These are phyloP conservation scores for Erythrophleum ivorense DNA, from an alignment of 331 rosid genomes.

Conservation along the genomic window DNA sequence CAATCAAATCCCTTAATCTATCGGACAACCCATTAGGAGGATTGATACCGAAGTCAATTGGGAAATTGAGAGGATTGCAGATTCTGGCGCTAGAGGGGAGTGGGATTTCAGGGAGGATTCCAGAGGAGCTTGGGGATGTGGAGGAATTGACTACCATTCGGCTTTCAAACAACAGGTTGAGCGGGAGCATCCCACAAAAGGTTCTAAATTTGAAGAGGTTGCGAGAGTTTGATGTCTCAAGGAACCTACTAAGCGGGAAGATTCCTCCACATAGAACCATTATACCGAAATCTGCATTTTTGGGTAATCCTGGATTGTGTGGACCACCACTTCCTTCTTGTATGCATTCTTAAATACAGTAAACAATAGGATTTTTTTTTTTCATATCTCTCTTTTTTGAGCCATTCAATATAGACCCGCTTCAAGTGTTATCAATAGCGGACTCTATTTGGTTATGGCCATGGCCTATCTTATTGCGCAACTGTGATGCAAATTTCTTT, in stretches of 20 bases:
- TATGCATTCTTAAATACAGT: conserved; percentile 41
- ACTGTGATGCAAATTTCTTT: too few species aligned
- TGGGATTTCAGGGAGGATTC: conserved; percentile 50
- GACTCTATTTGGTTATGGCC: too few species aligned
- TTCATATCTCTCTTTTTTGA: too few species aligned
- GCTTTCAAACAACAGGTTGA: conserved; percentile 51
- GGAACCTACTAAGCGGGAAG: conserved; percentile 52
- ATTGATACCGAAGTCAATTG: conserved; percentile 52
- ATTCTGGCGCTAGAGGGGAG: conserved; percentile 45
- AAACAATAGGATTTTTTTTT: too few species aligned
- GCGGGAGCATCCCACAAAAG: conserved; percentile 53
- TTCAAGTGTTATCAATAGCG: too few species aligned
- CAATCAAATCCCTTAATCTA: conserved; percentile 46
- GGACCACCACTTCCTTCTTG: conserved; percentile 74
- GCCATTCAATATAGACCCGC: too few species aligned
- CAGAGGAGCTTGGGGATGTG: conserved; percentile 49
- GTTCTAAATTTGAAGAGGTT: conserved; percentile 51
- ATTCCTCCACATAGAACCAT: conserved; percentile 57
- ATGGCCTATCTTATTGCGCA: too few species aligned
- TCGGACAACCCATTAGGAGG: conserved; percentile 55
- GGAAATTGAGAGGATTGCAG: conserved; percentile 45
- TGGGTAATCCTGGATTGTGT: conserved; percentile 61
- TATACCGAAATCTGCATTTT: conserved; percentile 53
- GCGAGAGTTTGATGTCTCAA: conserved; percentile 53
- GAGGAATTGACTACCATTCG: conserved; percentile 33